Conservation (phyloP, 108 stramenopile genomes). For the Stephanodiscus triporus region DNA sequence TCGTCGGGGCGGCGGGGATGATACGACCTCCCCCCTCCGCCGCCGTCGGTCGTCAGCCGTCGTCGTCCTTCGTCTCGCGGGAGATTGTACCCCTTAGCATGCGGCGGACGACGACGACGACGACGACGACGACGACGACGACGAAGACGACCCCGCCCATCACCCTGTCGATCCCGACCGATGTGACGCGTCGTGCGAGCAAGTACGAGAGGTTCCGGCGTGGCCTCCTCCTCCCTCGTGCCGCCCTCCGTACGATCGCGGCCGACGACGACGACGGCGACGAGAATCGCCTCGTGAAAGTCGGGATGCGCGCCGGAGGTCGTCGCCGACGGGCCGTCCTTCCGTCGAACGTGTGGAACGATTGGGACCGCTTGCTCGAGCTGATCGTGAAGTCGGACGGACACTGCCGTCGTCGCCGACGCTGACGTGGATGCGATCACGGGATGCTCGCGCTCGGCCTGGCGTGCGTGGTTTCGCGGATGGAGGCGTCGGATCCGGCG, state of each 20-base stretch:
- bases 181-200: no score
- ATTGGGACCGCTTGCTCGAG: no score
- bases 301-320: neutral
- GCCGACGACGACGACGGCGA: neutral
- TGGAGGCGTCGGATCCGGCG: neutral
- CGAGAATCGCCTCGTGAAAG: neutral
- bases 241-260: neutral
- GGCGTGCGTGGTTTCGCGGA: slow-evolving; percentile 62
- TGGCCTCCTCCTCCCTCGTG: neutral
- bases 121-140: neutral
- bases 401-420: slow-evolving; percentile 42
- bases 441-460: slow-evolving; percentile 71
- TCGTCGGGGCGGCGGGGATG: no score
- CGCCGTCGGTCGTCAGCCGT: no score
- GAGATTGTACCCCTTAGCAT: no score
- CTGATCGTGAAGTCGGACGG: neutral
- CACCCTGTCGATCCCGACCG: no score
- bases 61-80: no score
- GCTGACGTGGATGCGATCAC: slow-evolving; percentile 88
- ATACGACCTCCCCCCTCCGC: no score
- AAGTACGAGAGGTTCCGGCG: neutral
- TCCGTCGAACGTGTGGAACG: no score
- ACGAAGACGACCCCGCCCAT: no score
- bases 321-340: no score
- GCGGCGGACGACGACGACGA: no score